Evolutionary conservation across 768 basidiomycete species (phyloP).

Genomic region (Pluteus cervinus): DNA sequence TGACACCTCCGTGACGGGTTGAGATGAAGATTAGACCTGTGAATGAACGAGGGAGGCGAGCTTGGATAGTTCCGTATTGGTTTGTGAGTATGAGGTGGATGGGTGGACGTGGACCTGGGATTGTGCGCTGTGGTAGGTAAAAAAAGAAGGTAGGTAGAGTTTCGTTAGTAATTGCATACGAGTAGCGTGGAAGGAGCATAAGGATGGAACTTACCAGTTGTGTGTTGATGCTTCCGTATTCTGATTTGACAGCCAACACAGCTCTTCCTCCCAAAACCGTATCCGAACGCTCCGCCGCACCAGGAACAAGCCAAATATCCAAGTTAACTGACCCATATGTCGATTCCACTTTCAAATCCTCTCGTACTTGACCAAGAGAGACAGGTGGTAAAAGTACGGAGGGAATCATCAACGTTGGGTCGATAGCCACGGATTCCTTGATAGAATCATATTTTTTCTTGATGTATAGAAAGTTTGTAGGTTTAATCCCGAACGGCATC

Average conservation of each 20-base stretch:
- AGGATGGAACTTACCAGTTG: conserved; percentile 19
- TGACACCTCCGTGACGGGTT: conserved; percentile 24
- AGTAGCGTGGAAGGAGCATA: neutral
- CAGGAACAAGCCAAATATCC: conserved; percentile 15
- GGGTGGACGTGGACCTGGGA: conserved; percentile 13
- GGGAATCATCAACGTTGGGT: conserved; percentile 22
- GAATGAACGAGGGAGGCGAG: conserved; percentile 36
- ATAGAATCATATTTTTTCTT: conserved; percentile 18
- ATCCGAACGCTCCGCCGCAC: conserved; percentile 7
- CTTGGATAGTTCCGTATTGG: conserved; percentile 24
- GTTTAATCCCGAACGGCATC: neutral
- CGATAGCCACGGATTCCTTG: conserved; percentile 21
- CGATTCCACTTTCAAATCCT: conserved; percentile 23
- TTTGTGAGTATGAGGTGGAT: conserved; percentile 19
- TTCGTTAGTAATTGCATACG: conserved; percentile 8
- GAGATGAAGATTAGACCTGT: conserved; percentile 29
- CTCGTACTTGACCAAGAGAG: conserved; percentile 16
- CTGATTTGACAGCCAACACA: conserved; percentile 19
- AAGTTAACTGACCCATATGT: conserved; percentile 22
- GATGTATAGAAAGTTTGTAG: conserved; percentile 20
- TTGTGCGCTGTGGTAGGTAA: conserved; percentile 1
- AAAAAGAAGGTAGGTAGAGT: conserved; percentile 7
- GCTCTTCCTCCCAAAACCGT: conserved; percentile 13
- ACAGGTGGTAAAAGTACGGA: conserved; percentile 19
- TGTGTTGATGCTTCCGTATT: conserved; percentile 21